phyloP scores from a whole-genome alignment of 2,329 filamentous ascomycete species.

The Esteya vermicola region DNA sequence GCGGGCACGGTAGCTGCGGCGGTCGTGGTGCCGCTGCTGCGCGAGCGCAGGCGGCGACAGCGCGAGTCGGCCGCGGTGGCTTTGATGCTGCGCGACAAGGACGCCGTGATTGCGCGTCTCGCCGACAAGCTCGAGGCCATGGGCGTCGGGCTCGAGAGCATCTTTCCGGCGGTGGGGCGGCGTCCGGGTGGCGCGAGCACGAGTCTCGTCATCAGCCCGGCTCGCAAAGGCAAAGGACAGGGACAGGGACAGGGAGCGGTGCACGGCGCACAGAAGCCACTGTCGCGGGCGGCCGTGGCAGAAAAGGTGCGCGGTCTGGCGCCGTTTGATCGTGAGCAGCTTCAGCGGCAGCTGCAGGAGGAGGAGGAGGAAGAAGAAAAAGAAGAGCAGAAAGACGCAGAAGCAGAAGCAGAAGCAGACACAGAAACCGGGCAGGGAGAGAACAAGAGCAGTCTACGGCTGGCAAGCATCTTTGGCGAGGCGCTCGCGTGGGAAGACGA shows the following conservation, averaged over 20 bases:
- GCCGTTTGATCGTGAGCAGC: slow-evolving; percentile 27
- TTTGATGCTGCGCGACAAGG: slow-evolving; percentile 32
- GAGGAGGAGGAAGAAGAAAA: not conserved
- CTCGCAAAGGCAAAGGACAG: too few species aligned
- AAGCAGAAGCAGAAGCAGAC: too few species aligned
- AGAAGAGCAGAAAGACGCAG: not conserved
- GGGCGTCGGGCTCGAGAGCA: slow-evolving; percentile 35
- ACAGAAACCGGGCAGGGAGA: too few species aligned
- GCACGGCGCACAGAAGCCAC: not conserved
- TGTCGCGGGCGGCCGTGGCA: slow-evolving; percentile 21
- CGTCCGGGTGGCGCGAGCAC: not conserved
- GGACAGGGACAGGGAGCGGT: too few species aligned
- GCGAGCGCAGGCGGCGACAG: slow-evolving; percentile 25
- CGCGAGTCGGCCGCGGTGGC: slow-evolving; percentile 29
- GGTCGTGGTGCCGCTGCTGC: slow-evolving; percentile 37
- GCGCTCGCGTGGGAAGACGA: too few species aligned
- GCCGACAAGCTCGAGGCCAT: slow-evolving; percentile 39
- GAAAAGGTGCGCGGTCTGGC: slow-evolving; percentile 37
- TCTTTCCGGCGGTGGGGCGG: slow-evolving; percentile 25
- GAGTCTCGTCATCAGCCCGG: not conserved
- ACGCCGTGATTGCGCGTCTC: slow-evolving; percentile 33
- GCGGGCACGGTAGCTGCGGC: slow-evolving; percentile 28
- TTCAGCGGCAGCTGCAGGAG: slow-evolving; percentile 15
- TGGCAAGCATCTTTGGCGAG: too few species aligned
- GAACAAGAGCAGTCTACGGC: too few species aligned